phyloP scores from a whole-genome alignment of 306 rosid species.

The Malus fusca region DNA sequence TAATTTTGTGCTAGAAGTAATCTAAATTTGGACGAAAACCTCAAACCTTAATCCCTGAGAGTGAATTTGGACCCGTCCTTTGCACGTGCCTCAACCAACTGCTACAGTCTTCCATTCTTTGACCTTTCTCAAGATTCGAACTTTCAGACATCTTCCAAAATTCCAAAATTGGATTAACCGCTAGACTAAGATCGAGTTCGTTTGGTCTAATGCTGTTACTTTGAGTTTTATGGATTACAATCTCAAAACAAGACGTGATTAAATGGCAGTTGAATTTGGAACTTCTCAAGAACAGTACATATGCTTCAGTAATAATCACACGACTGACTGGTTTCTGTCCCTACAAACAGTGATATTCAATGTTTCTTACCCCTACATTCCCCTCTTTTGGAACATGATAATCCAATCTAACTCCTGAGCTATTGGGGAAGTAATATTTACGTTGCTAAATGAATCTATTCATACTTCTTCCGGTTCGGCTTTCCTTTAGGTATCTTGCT shows the following conservation, averaged over 20 bases:
- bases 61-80: too few species aligned
- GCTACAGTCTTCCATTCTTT: too few species aligned
- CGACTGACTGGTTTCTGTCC: background rate
- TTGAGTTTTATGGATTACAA: background rate
- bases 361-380: background rate
- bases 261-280: background rate
- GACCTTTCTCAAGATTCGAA: too few species aligned
- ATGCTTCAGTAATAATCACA: background rate
- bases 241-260: background rate
- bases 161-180: too few species aligned
- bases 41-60: background rate
- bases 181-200: too few species aligned
- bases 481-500: slow-evolving; percentile 77
- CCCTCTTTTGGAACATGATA: background rate
- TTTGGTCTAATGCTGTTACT: too few species aligned
- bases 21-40: background rate
- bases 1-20: background rate
- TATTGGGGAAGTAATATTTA: background rate
- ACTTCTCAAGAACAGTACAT: background rate
- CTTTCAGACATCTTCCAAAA: too few species aligned
- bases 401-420: background rate
- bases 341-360: background rate
- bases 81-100: too few species aligned
- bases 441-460: slow-evolving; percentile 25
- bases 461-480: slow-evolving; percentile 46